phyloP scores from a whole-genome alignment of 2,329 filamentous ascomycete genomes.

The Phaeomoniella chlamydospora region DNA sequence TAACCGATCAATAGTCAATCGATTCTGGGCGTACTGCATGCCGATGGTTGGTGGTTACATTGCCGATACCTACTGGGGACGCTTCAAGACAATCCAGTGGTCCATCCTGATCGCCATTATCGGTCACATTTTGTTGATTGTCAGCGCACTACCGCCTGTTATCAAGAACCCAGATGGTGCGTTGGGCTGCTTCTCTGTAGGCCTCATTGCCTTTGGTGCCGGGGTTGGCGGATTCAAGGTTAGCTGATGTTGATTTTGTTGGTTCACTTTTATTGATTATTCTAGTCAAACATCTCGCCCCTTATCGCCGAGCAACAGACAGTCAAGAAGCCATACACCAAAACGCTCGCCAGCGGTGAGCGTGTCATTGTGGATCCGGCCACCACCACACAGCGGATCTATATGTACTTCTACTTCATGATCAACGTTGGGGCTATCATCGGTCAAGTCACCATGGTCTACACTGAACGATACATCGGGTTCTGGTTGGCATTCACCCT shows the following conservation, averaged over 20 bases:
- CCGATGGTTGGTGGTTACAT: slow-evolving; percentile 43
- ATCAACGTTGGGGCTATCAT: slow-evolving; percentile 53
- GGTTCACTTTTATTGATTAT: slow-evolving; percentile 18
- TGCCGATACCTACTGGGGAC: slow-evolving; percentile 56
- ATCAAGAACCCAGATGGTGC: slow-evolving; percentile 43
- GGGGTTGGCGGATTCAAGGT: slow-evolving; percentile 73
- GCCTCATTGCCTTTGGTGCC: slow-evolving; percentile 54
- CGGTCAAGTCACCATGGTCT: slow-evolving; percentile 54
- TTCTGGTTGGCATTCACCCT: slow-evolving; percentile 61
- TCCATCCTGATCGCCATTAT: slow-evolving; percentile 49
- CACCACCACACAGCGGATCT: slow-evolving; percentile 53
- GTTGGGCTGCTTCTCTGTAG: slow-evolving; percentile 49
- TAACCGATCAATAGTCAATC: slow-evolving; percentile 30
- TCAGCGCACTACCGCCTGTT: slow-evolving; percentile 48
- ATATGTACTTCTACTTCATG: slow-evolving; percentile 56
- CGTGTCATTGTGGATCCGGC: slow-evolving; percentile 58
- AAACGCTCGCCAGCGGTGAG: slow-evolving; percentile 42
- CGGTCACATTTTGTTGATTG: slow-evolving; percentile 52
- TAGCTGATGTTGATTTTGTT: slow-evolving; percentile 29
- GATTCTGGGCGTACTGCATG: slow-evolving; percentile 48
- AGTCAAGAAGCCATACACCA: slow-evolving; percentile 42
- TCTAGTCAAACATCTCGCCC: slow-evolving; percentile 67
- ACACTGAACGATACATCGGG: slow-evolving; percentile 60
- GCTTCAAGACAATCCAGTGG: slow-evolving; percentile 55
- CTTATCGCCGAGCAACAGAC: slow-evolving; percentile 58